Evolutionary conservation across 495 filamentous ascomycete species (phyloP), one percentile per base, ranked within the genome.

Genomic region (Friedmanniomyces endolithicus): DNA sequence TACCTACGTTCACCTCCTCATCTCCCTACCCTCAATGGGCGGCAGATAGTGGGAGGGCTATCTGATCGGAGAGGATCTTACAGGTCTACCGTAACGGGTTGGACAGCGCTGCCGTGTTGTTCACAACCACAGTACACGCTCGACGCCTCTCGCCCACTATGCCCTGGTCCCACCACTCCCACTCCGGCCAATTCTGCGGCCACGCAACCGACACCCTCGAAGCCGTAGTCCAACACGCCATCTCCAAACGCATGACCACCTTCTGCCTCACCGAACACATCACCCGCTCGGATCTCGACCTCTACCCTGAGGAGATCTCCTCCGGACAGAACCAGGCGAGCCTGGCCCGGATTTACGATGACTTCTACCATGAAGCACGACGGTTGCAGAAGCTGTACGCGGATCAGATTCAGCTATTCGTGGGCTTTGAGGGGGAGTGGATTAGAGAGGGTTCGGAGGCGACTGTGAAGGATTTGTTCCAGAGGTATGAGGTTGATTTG

Each of bases 121-220:
- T n/a, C n/a, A n/a, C n/a, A n/a, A n/a, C n/a, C n/a, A n/a, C n/a
- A n/a, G n/a, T n/a, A n/a, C n/a, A n/a, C n/a, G n/a, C n/a, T n/a
- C n/a, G n/a, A n/a, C n/a, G n/a, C n/a, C n/a, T n/a, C n/a, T 22
- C 14, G 29, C 11, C 40, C 34, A 48, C 37, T 37, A 98, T 98
- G 92, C 89, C 92, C 11, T 94, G 92, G 74, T 89, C 92, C n/a
- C 92, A 96, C 71, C 94, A 98, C 71, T 92, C 87, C 67, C 92
- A 98, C 74, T 96, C 90, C 46, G 94, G 92, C 48, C 86, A 97
- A 70, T 97, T 97, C 77, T 98, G 94, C 72, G 82, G 79, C 11
- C 92, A 97, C 72, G 92, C 90, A 22, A 78, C 82, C 65, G 78
- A 90, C 69, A 76, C 79, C 16, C 78, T 97, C 22, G 90, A 95